Conservation (phyloP, 805 yeast species). For the Kluyveromyces dobzhanskii region DNA sequence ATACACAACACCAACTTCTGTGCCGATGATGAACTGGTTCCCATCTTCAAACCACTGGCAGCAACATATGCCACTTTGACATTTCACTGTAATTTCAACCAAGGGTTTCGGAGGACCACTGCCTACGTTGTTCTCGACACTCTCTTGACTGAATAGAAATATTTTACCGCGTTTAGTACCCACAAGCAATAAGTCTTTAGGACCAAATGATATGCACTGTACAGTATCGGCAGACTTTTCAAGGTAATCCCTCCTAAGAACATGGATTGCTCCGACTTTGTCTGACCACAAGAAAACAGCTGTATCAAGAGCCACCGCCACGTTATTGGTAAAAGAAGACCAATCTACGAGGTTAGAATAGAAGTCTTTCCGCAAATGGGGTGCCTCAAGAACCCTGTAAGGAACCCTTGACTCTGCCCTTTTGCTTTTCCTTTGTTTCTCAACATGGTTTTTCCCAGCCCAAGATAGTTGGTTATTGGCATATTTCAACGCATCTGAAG, state of each 20-base stretch:
- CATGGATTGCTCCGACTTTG: constrained; percentile 34
- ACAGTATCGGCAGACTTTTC: constrained; percentile 32
- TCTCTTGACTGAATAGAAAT: constrained; percentile 34
- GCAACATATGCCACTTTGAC: constrained; percentile 42
- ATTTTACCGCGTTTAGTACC: constrained; percentile 55
- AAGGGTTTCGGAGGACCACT: constrained; percentile 6
- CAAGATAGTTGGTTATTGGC: constrained; percentile 9
- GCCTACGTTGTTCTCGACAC: constrained; percentile 1
- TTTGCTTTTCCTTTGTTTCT: constrained; percentile 18
- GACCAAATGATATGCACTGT: constrained; percentile 52
- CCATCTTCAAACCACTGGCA: constrained; percentile 44
- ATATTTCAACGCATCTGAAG: constrained; percentile 12
- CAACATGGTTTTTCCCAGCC: constrained; percentile 4
- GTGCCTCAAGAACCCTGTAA: constrained; percentile 55
- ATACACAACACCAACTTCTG: constrained; percentile 52
- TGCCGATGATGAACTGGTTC: constrained; percentile 49
- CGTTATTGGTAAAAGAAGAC: constrained; percentile 42
- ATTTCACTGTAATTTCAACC: constrained; percentile 6
- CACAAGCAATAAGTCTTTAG: constrained; percentile 36
- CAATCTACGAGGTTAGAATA: constrained; percentile 71
- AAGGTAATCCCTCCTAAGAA: constrained; percentile 33
- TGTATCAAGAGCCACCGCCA: constrained; percentile 61
- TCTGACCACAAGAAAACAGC: constrained; percentile 59
- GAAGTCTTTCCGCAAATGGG: constrained; percentile 65
- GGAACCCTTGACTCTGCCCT: constrained; percentile 34